Conservation (phyloP, 2,329 filamentous ascomycete species). For the Canariomyces notabilis region DNA sequence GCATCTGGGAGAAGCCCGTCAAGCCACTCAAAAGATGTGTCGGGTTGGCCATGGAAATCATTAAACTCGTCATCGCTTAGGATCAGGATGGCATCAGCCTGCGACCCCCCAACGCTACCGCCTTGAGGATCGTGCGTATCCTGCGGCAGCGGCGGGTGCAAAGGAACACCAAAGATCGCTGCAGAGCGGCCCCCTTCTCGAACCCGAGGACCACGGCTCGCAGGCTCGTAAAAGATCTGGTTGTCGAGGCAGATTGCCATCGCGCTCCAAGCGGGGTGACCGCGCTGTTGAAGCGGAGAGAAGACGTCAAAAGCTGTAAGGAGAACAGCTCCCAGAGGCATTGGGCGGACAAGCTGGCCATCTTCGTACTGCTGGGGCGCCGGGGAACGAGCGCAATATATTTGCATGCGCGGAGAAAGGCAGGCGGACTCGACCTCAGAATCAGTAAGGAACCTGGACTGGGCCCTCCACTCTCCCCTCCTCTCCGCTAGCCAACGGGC, state of each 20-base stretch:
- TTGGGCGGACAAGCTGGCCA: slow-evolving; percentile 14
- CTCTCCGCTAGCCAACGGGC: slow-evolving; percentile 3
- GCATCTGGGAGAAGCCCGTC: slow-evolving; percentile 10
- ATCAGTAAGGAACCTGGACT: slow-evolving; percentile 12
- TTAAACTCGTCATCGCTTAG: slow-evolving; percentile 15
- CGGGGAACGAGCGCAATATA: slow-evolving; percentile 17
- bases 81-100: slow-evolving; percentile 13
- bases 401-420: slow-evolving; percentile 12
- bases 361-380: slow-evolving; percentile 5
- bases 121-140: slow-evolving; percentile 8
- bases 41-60: slow-evolving; percentile 13
- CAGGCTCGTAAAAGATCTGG: slow-evolving; percentile 15
- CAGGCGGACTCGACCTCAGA: slow-evolving; percentile 11
- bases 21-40: slow-evolving; percentile 15
- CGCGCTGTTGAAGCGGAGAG: slow-evolving; percentile 6
- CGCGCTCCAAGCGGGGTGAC: slow-evolving; percentile 2
- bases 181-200: slow-evolving; percentile 9
- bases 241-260: slow-evolving; percentile 12
- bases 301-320: slow-evolving; percentile 9
- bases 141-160: slow-evolving; percentile 8
- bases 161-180: slow-evolving; percentile 15
- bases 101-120: slow-evolving; percentile 6
- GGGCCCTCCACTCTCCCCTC: not conserved
- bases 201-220: slow-evolving; percentile 5
- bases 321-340: slow-evolving; percentile 10